Evolutionary conservation across 179 eudicot species (phyloP).

Genomic region (Amaranthus tricolor): DNA sequence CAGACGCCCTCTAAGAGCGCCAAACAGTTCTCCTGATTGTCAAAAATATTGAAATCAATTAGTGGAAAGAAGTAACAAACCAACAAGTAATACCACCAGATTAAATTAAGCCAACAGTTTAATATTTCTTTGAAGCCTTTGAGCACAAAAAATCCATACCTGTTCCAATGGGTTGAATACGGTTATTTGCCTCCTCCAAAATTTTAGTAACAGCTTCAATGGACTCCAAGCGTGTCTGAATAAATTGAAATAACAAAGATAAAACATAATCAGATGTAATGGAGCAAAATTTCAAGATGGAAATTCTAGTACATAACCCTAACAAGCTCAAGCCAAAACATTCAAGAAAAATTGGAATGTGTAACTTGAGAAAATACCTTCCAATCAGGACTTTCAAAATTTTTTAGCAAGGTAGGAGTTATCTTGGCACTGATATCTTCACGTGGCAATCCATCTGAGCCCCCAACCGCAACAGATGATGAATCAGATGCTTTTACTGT

Average conservation of each 20-base stretch:
- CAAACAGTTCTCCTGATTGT: conserved; percentile 76
- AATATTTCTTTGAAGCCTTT: background rate
- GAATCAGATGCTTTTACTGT: conserved; percentile 66
- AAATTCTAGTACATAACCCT: background rate
- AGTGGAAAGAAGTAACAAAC: background rate
- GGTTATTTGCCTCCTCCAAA: conserved; percentile 96
- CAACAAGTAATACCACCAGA: background rate
- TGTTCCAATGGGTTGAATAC: conserved; percentile 92
- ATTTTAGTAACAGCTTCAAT: conserved; percentile 87
- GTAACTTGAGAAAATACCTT: conserved; percentile 46
- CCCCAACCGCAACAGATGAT: conserved; percentile 59
- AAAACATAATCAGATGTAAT: background rate
- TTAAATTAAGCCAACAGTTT: background rate
- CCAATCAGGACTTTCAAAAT: conserved; percentile 98
- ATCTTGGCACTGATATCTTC: conserved; percentile 97
- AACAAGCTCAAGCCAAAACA: background rate
- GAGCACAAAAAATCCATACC: conserved; percentile 40
- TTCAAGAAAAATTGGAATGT: background rate
- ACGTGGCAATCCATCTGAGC: conserved; percentile 87
- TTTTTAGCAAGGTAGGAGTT: conserved; percentile 78
- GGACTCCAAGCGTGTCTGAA: conserved; percentile 84
- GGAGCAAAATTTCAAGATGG: background rate
- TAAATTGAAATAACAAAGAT: conserved; percentile 3
- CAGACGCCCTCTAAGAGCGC: conserved; percentile 90
- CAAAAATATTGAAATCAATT: conserved; percentile 12